Evolutionary conservation across 306 rosid species (phyloP).

Genomic region (Begonia loranthoides): DNA sequence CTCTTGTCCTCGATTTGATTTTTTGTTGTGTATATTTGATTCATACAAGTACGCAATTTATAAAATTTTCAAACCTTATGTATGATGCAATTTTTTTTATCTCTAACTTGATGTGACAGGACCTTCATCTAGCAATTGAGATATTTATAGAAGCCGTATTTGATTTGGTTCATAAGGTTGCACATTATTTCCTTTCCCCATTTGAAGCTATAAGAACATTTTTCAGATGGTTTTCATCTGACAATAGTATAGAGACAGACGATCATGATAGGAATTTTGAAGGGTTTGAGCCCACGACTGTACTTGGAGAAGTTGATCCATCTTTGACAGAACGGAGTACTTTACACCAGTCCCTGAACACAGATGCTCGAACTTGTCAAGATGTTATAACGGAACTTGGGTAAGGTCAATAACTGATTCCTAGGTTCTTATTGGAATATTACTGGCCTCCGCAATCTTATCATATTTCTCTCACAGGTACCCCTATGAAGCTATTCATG

Average conservation of each 20-base stretch:
- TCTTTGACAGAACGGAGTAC: constrained; percentile 26
- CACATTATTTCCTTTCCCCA: constrained; percentile 72
- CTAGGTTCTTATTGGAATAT: constrained; percentile 9
- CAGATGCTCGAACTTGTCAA: constrained; percentile 88
- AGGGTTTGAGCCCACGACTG: constrained; percentile 24
- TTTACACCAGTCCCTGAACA: constrained; percentile 52
- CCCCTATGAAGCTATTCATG: constrained; percentile 85
- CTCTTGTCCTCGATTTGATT: background rate
- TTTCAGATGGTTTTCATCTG: constrained; percentile 23
- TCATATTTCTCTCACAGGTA: constrained; percentile 32
- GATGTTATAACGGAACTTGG: constrained; percentile 95
- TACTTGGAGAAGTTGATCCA: constrained; percentile 44
- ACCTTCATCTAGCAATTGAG: constrained; percentile 78
- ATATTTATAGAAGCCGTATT: constrained; percentile 69
- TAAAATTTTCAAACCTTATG: too few relatives aligned
- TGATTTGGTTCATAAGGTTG: constrained; percentile 53
- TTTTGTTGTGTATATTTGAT: too few relatives aligned
- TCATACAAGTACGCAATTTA: too few relatives aligned
- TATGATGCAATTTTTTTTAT: constrained; percentile 1
- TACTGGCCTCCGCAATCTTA: constrained; percentile 8
- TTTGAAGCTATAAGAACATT: constrained; percentile 34
- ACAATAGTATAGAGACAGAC: constrained; percentile 12
- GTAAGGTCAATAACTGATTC: constrained; percentile 22
- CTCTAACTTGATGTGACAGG: constrained; percentile 28
- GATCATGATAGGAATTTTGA: constrained; percentile 14